Evolutionary conservation across 2,329 filamentous ascomycete genomes (phyloP).

Genomic region (Aureobasidium sp.): DNA sequence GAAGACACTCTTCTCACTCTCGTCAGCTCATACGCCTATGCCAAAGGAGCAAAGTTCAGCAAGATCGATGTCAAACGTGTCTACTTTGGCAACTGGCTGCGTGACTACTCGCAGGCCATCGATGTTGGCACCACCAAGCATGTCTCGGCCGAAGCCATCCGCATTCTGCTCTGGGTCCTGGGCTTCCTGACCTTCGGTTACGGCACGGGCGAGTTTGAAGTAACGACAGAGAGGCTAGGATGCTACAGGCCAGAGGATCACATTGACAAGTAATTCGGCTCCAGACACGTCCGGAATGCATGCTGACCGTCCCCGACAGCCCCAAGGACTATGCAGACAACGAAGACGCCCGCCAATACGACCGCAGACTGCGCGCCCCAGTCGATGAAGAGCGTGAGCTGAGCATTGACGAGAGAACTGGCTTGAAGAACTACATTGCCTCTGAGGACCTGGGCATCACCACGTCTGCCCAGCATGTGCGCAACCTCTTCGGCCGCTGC

Average conservation of each 20-base stretch:
- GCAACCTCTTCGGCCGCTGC: conserved; percentile 38
- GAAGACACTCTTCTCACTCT: conserved; percentile 39
- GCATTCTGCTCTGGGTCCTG: conserved; percentile 49
- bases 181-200: conserved; percentile 52
- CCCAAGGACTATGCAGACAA: conserved; percentile 67
- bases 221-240: conserved; percentile 47
- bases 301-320: no score
- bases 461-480: conserved; percentile 67
- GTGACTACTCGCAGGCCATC: conserved; percentile 50
- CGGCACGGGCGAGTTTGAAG: conserved; percentile 51
- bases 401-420: conserved; percentile 50
- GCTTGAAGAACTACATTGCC: conserved; percentile 99
- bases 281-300: no score
- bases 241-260: conserved; percentile 48
- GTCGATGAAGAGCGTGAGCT: conserved; percentile 46
- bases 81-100: conserved; percentile 38
- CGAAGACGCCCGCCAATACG: conserved; percentile 73
- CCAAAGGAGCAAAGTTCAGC: conserved; percentile 28
- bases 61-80: conserved; percentile 33
- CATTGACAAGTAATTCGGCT: no score
- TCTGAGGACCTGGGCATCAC: conserved; percentile 85
- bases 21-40: conserved; percentile 16
- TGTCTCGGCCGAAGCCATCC: conserved; percentile 48
- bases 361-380: conserved; percentile 73
- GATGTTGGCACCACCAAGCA: conserved; percentile 49